Percentiles rank a stretch among this genome's conserved stretches.
phyloP scores from a whole-genome alignment of 148 eudicot species.

The Diospyros kaki region DNA sequence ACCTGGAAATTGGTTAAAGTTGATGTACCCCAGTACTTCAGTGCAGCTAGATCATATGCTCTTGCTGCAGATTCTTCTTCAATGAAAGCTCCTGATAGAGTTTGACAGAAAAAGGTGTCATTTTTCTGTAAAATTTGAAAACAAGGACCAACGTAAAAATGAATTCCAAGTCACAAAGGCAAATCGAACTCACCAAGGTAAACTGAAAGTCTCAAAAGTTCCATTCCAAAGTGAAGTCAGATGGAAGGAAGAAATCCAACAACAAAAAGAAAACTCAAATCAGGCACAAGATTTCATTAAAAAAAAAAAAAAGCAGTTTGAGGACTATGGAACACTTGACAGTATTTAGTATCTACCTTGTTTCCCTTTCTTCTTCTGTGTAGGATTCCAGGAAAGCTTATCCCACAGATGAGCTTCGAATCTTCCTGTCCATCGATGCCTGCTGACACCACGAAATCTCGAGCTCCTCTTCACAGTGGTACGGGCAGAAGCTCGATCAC shows the following conservation, averaged over 20 bases:
- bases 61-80: slow-evolving; percentile 66
- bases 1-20: slow-evolving; percentile 54
- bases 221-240: slow-evolving; percentile 19
- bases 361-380: slow-evolving; percentile 55
- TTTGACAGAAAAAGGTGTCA: neutral
- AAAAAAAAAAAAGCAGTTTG: neutral
- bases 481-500: slow-evolving; percentile 20
- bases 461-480: slow-evolving; percentile 41
- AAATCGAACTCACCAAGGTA: slow-evolving; percentile 34
- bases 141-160: too few relatives aligned
- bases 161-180: too few relatives aligned
- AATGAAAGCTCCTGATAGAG: slow-evolving; percentile 47
- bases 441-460: slow-evolving; percentile 45
- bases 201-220: slow-evolving; percentile 22
- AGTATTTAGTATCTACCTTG: slow-evolving; percentile 25
- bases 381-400: slow-evolving; percentile 46
- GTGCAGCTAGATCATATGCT: slow-evolving; percentile 62
- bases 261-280: neutral
- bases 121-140: too few relatives aligned
- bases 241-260: neutral
- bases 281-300: neutral
- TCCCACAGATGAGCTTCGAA: slow-evolving; percentile 58
- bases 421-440: slow-evolving; percentile 51
- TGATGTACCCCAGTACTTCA: slow-evolving; percentile 60
- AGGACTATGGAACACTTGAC: neutral